phyloP scores from a whole-genome alignment of 208 protist species.

The Leptomonas seymouri region DNA sequence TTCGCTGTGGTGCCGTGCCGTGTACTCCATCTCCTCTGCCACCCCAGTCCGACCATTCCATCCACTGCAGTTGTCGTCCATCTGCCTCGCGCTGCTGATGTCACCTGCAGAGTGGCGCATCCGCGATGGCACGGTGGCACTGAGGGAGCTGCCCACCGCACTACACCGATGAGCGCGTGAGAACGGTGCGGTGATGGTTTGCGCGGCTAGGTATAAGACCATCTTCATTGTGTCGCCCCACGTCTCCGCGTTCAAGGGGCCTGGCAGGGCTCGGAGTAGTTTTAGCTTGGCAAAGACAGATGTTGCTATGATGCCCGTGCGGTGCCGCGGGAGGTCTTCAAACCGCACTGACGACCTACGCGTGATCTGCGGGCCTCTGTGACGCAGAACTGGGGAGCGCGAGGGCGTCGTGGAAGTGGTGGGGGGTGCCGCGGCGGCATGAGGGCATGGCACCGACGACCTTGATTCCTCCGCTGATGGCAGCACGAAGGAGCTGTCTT shows the following conservation, averaged over 20 bases:
- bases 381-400: too few relatives aligned
- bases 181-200: constrained; percentile 26
- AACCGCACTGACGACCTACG: neutral
- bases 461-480: too few relatives aligned
- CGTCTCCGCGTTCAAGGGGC: constrained; percentile 10
- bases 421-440: too few relatives aligned
- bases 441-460: too few relatives aligned
- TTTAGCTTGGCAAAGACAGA: neutral
- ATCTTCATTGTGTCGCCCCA: constrained; percentile 7
- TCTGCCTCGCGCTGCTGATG: neutral
- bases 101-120: neutral
- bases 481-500: too few relatives aligned
- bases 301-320: neutral
- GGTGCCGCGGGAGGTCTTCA: neutral
- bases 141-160: neutral
- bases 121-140: neutral
- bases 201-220: constrained; percentile 7
- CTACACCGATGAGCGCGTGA: constrained; percentile 3
- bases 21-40: too few relatives aligned
- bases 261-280: constrained; percentile 1
- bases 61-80: neutral
- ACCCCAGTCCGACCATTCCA: too few relatives aligned
- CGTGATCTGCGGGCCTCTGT: too few relatives aligned
- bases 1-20: too few relatives aligned
- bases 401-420: neutral